Evolutionary conservation across 345 rosid species (phyloP), one percentile per base, ranked within the genome.

Genomic region (Erodium maritimum): DNA sequence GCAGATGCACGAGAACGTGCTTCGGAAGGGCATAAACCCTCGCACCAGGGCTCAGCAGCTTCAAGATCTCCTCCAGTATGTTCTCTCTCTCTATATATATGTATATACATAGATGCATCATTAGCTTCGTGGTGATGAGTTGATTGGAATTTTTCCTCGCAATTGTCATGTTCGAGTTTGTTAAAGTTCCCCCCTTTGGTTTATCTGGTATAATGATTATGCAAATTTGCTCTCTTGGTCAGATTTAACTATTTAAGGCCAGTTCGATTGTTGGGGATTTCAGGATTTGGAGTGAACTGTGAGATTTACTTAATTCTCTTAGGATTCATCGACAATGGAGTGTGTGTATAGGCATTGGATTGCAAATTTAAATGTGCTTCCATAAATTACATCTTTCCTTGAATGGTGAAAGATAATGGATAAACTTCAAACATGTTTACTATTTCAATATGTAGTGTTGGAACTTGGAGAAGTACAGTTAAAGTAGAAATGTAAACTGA

Each of bases 1-100:
- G 67, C 97, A 87, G 62, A 90, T 94, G 99, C 88, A 77, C 62
- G 82, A 83, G 18, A 94, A 87, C 78, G 90, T 87, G 64, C 84
- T 90, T 1, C 77, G 99, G 3, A 94, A 94, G 64, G 99, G 96
- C 56, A 94, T 94, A 19, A 94, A 90, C 71, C 99, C 99, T 24
- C 86, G 99, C 50, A 82, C 99, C 21, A 74, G 99, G 50, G 91
- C 77, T 70, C 95, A 90, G 65, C 99, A 94, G 70, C 83, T 94
- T 29, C 69, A 77, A 51, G 97, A 87, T 87, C 97, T 90, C 29
- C 59, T 55, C 42, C 79, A 81, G 99, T 90, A 78, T 76, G 70
- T 18, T n/a, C 37, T 29, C 37, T 29, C 0, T 29, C n/a, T n/a
- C n/a, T n/a, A n/a, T n/a, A n/a, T n/a, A n/a, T n/a, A n/a, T n/a